Percentiles rank a stretch among this genome's conserved stretches.
phyloP scores from a whole-genome alignment of 805 yeast genomes.

The Clavispora asparagi region DNA sequence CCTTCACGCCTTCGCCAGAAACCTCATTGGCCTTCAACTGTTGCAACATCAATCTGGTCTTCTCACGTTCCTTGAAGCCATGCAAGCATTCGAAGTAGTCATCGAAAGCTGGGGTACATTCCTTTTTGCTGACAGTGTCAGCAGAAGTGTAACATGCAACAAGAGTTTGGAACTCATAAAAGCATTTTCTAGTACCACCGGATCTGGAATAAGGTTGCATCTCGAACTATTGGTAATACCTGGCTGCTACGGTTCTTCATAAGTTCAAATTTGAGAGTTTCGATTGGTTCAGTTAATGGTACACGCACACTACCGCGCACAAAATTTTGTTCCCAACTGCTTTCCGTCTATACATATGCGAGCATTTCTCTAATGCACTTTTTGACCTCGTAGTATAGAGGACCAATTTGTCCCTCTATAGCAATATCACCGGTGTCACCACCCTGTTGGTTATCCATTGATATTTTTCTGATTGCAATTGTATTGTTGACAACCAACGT shows the following conservation, averaged over 20 bases:
- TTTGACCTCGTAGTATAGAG: slow-evolving; percentile 73
- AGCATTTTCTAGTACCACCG: slow-evolving; percentile 45
- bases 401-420: slow-evolving; percentile 76
- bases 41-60: slow-evolving; percentile 39
- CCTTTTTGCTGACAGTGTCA: slow-evolving; percentile 36
- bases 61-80: slow-evolving; percentile 43
- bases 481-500: slow-evolving; percentile 77
- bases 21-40: slow-evolving; percentile 41
- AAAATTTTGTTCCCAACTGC: neutral
- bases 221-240: neutral
- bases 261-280: slow-evolving; percentile 3
- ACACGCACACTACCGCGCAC: neutral
- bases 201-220: slow-evolving; percentile 46
- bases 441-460: slow-evolving; percentile 29
- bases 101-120: slow-evolving; percentile 39
- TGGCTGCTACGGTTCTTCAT: neutral
- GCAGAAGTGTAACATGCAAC: slow-evolving; percentile 42
- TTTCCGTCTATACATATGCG: slow-evolving; percentile 52
- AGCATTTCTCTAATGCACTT: slow-evolving; percentile 66
- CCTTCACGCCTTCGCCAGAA: slow-evolving; percentile 36
- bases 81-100: slow-evolving; percentile 45
- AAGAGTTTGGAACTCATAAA: slow-evolving; percentile 42
- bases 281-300: slow-evolving; percentile 1
- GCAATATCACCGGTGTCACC: slow-evolving; percentile 74
- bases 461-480: slow-evolving; percentile 68